These are phyloP conservation scores for Meredithiella fracta DNA, from an alignment of 2,329 filamentous ascomycete species.

Conservation along the genomic window DNA sequence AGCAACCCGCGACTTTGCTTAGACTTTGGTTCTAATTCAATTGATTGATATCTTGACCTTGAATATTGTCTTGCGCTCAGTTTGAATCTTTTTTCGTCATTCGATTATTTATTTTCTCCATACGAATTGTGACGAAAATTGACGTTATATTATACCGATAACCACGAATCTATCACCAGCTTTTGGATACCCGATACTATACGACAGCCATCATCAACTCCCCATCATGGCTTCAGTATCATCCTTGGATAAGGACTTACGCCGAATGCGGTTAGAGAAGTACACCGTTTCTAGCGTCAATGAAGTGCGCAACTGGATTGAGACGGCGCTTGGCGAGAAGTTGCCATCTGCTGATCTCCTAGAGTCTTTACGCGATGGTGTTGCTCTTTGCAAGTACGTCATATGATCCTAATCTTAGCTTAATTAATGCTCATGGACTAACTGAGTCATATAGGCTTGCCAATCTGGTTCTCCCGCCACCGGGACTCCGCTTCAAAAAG, in stretches of 20 bases:
- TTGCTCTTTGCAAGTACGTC: conserved; percentile 74
- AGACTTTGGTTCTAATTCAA: background rate
- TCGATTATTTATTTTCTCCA: background rate
- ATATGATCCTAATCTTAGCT: conserved; percentile 6
- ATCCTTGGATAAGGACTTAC: conserved; percentile 88
- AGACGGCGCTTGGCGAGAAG: conserved; percentile 57
- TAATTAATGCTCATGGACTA: background rate
- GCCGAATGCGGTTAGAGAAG: conserved; percentile 77
- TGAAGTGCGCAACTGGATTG: conserved; percentile 75
- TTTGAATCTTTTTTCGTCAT: background rate
- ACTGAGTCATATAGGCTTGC: conserved; percentile 42
- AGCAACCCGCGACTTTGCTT: conserved; percentile 2
- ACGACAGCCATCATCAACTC: background rate
- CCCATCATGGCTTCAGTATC: conserved; percentile 72
- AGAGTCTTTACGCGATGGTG: conserved; percentile 75
- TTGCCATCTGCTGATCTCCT: conserved; percentile 63
- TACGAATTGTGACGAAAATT: background rate
- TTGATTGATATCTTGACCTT: background rate
- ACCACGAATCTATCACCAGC: background rate
- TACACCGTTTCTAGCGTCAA: conserved; percentile 84
- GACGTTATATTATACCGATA: background rate
- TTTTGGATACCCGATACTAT: background rate
- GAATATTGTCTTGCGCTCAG: background rate
- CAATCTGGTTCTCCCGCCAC: conserved; percentile 61
- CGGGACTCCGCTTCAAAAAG: conserved; percentile 75